Evolutionary conservation across 2,329 filamentous ascomycete genomes (phyloP).

Genomic region (Microdochium nivale): DNA sequence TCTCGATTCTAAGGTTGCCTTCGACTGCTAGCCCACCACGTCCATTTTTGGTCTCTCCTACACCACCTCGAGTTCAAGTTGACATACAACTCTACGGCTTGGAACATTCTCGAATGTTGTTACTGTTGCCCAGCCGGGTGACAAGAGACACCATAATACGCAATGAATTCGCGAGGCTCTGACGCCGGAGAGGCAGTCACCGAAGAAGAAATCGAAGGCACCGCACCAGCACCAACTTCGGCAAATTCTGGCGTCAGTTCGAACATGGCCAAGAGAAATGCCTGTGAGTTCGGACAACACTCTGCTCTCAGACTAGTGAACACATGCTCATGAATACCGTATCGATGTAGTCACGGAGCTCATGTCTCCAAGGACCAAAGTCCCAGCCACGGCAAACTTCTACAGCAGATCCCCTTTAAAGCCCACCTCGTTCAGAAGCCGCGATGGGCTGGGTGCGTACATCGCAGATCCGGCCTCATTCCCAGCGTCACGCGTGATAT

Average conservation of each 20-base stretch:
- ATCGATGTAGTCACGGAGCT: slow-evolving; percentile 38
- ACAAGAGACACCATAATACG: not conserved
- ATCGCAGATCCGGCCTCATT: slow-evolving; percentile 53
- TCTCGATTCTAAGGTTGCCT: too few species aligned
- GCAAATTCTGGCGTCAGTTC: slow-evolving; percentile 7
- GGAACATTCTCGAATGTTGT: too few species aligned
- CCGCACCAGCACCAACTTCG: slow-evolving; percentile 18
- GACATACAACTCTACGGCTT: too few species aligned
- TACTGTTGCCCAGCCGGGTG: not conserved
- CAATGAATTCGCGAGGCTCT: slow-evolving; percentile 13
- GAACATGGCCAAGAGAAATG: slow-evolving; percentile 15
- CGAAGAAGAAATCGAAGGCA: slow-evolving; percentile 28
- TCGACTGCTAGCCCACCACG: too few species aligned
- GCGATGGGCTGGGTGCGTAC: slow-evolving; percentile 60
- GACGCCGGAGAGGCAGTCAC: slow-evolving; percentile 28
- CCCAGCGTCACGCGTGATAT: slow-evolving; percentile 51
- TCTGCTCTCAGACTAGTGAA: not conserved
- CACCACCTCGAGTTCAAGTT: too few species aligned
- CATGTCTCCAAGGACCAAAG: slow-evolving; percentile 41
- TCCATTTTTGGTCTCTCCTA: too few species aligned
- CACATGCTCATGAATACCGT: slow-evolving; percentile 1
- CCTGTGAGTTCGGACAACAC: slow-evolving; percentile 23
- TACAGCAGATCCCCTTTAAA: slow-evolving; percentile 5
- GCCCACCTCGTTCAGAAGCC: slow-evolving; percentile 26
- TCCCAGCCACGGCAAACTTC: slow-evolving; percentile 3